Conservation (phyloP, 495 filamentous ascomycete species). For the Podospora comata region DNA sequence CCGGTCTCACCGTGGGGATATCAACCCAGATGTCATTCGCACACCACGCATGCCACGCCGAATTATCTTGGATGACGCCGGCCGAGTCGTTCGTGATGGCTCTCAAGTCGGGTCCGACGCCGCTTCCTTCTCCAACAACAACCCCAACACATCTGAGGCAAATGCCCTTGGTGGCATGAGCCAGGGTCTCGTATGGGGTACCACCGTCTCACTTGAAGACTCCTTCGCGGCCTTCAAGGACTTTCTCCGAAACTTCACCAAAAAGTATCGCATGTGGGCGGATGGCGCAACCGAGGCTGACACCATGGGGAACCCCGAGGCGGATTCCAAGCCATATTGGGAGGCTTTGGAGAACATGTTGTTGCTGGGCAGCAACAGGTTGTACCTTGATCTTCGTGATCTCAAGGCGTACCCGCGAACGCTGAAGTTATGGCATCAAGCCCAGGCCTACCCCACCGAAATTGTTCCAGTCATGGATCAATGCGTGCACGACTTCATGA, state of each 20-base stretch:
- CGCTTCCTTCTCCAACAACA: constrained; percentile 78
- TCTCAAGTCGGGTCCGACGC: constrained; percentile 65
- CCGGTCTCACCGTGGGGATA: constrained; percentile 71
- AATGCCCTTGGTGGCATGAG: constrained; percentile 78
- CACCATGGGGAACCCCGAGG: constrained; percentile 59
- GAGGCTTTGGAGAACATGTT: constrained; percentile 88
- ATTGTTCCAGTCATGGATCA: constrained; percentile 97
- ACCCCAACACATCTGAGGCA: constrained; percentile 87
- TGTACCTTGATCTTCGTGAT: constrained; percentile 86
- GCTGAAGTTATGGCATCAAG: constrained; percentile 89
- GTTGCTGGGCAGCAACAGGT: constrained; percentile 70
- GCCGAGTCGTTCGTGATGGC: constrained; percentile 61
- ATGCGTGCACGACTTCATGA: constrained; percentile 85
- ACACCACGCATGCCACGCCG: constrained; percentile 63
- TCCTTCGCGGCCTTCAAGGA: constrained; percentile 83
- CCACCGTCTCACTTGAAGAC: constrained; percentile 90
- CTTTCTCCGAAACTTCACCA: constrained; percentile 83
- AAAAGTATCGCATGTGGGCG: constrained; percentile 87
- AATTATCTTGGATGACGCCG: constrained; percentile 78
- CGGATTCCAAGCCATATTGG: constrained; percentile 73
- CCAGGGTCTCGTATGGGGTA: constrained; percentile 91
- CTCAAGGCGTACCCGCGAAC: constrained; percentile 92
- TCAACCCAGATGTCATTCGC: constrained; percentile 73
- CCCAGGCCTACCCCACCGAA: constrained; percentile 88
- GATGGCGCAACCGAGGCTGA: constrained; percentile 78